Evolutionary conservation across 345 rosid genomes (phyloP), one percentile per base, ranked within the genome.

Genomic region (Populus simonii): DNA sequence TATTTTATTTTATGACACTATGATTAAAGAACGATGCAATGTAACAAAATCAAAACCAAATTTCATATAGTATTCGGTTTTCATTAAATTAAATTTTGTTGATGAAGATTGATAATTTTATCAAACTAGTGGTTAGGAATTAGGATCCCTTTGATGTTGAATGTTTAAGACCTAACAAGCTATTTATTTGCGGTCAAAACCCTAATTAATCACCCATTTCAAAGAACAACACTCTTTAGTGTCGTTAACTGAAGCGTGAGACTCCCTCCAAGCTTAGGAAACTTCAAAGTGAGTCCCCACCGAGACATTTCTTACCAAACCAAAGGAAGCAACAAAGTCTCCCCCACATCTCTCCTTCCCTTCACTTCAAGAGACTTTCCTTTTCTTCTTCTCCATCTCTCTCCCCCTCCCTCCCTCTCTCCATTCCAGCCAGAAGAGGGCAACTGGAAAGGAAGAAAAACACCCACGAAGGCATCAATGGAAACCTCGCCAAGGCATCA

Each of bases 261-360:
- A 11, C 47, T 43, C 47, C 12, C 47, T 43, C 47, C 47, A 43
- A 43, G 47, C 47, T 43, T 10, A 41, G 23, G 65, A 76, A 31
- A 71, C 36, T 70, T 59, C 66, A 66, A 72, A 78, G 72, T 39
- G 27, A 57, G 74, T 59, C 84, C 88, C 90, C 83, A 88, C 92
- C 89, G 68, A 86, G 80, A 82, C 89, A 84, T 84, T 81, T 85
- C 88, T 87, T 81, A 89, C 94, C 92, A 79, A 90, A 88, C 92
- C 82, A 73, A 81, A 84, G 67, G 76, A 83, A 75, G 53, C 49
- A 74, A 66, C 80, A 71, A 79, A 69, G 66, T 71, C 68, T 62
- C 76, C 29, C 59, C 17, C 75, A 4, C 74, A n/a, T 61, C 77
- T 59, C 41, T 67, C 2, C 23, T 67, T 22, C 36, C 69, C 49